Conservation (phyloP, 495 filamentous ascomycete species). For the Penicillium crystallinum region DNA sequence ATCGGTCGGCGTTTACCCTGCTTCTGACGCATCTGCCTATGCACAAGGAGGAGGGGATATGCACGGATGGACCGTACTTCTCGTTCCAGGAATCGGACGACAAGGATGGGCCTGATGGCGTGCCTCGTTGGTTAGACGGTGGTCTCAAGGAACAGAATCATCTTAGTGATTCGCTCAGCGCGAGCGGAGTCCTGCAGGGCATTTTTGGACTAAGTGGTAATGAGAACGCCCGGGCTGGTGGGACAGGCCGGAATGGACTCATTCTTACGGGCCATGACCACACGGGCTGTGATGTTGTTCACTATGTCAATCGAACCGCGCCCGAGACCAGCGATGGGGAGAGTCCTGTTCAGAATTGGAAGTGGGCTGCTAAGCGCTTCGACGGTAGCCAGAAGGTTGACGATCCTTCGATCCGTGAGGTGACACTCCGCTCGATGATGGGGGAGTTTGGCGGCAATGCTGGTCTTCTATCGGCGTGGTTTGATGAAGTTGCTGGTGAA, state of each 20-base stretch:
- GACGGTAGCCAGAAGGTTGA: constrained; percentile 1
- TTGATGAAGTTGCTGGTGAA: constrained; percentile 57
- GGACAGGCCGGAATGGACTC: constrained; percentile 62
- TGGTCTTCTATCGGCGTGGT: constrained; percentile 84
- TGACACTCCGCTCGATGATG: constrained; percentile 99
- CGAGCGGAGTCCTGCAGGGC: constrained; percentile 63
- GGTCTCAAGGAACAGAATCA: constrained; percentile 91
- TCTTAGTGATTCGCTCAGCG: constrained; percentile 60
- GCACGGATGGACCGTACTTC: constrained; percentile 78
- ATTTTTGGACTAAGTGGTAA: constrained; percentile 72
- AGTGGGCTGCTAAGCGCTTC: constrained; percentile 33
- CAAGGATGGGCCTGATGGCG: constrained; percentile 22
- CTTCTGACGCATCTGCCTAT: constrained; percentile 90
- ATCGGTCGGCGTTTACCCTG: constrained; percentile 64
- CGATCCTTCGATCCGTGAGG: constrained; percentile 60
- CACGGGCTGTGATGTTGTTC: constrained; percentile 82
- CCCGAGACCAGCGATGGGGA: constrained; percentile 9
- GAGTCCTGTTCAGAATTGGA: constrained; percentile 19
- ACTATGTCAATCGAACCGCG: constrained; percentile 57
- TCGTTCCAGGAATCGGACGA: constrained; percentile 56
- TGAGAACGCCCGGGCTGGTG: constrained; percentile 41
- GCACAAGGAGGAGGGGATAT: constrained; percentile 76
- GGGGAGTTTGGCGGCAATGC: constrained; percentile 86
- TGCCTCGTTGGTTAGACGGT: constrained; percentile 41
- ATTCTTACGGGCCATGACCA: constrained; percentile 94